Base-by-base conservation (phyloP, 2,329 filamentous ascomycete species). In the Pseudocercospora macadamiae region DNA sequence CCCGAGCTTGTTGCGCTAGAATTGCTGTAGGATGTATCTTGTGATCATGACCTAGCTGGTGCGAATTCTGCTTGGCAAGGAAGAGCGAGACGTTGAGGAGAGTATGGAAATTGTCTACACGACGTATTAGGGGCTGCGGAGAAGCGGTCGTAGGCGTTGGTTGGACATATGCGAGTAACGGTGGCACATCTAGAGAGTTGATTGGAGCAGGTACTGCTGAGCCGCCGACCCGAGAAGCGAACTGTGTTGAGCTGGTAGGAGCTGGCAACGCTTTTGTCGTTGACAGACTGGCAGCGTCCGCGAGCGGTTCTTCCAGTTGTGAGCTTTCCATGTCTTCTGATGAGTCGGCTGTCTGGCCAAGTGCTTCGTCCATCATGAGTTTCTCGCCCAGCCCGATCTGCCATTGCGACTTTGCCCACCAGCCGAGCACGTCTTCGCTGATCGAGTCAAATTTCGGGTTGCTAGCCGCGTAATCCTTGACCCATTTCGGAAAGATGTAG, bases 321-420 rank as follows among this genome's bases (percentile, higher is more conserved):
- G 59, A 58, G 30, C 59, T 58, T 23, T 65, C 67, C 55, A 68
- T 63, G 39, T 70, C 67, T 3, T 65, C 65, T 6, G 72, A 72
- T 23, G 64, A 61, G 12, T 55, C 54, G 21, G 51, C 36, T 16
- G 73, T 72, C 58, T 71, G 79, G 12, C 83, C 80, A 51, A 95
- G 80, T 3, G 93, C 83, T 44, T 88, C 81, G 51, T 84, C 79
- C 53, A 96, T 77, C 1, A 87, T 84, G 6, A 97, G 81, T 74
- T 96, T 97, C 52, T 89, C 85, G 0, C 84, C 85, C 2, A 97
- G 79, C 0, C 91, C 90, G 2, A 84, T 80, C 74, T 97, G 93
- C 95, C 95, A 99, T 55, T 87, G 87, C 0, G 93, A 87, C 74
- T 97, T 97, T 30, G 93, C 91, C 92, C 93, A 96, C 89, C 91